A percentile compares a stretch with the other conserved stretches of the same genome.
These are phyloP conservation scores for Royoungia palumana DNA, from an alignment of 768 basidiomycete genomes.

Conservation along the genomic window DNA sequence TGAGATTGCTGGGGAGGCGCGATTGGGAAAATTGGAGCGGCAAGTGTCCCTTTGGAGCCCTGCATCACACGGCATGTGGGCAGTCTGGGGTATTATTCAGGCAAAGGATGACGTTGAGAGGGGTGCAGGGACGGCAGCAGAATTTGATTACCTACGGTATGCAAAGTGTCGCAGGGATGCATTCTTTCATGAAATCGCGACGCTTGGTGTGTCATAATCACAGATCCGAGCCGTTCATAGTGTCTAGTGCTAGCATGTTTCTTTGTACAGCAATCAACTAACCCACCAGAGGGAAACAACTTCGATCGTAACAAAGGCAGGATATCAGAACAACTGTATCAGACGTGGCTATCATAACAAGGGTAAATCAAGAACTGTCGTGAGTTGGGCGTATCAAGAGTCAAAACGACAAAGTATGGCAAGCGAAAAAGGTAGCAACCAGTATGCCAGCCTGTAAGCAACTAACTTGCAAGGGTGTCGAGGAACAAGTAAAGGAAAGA, in stretches of 20 bases:
- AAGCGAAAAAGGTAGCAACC: conserved; percentile 9
- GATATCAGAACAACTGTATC: conserved; percentile 22
- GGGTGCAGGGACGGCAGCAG: conserved; percentile 48
- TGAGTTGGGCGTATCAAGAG: conserved; percentile 27
- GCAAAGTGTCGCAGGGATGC: conserved; percentile 62
- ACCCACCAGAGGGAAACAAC: conserved; percentile 21
- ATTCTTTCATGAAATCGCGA: conserved; percentile 55
- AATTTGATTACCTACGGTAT: conserved; percentile 90
- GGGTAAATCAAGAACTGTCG: conserved; percentile 35
- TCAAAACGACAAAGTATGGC: conserved; percentile 20
- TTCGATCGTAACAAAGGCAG: conserved; percentile 49
- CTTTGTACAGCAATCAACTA: neutral
- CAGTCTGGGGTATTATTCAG: conserved; percentile 92
- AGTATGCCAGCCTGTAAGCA: conserved; percentile 6
- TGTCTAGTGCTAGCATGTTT: neutral
- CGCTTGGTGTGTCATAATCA: conserved; percentile 36
- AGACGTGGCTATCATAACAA: conserved; percentile 42
- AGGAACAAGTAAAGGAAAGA: conserved; percentile 18
- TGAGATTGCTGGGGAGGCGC: conserved; percentile 35
- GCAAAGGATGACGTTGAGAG: conserved; percentile 71
- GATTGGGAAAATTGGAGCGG: conserved; percentile 60
- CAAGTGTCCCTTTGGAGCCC: conserved; percentile 89
- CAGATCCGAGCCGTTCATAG: neutral
- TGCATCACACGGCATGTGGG: conserved; percentile 89
- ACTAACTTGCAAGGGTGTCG: conserved; percentile 5